Evolutionary conservation across 1,284 basidiomycete species (phyloP).

Genomic region (Sanguinoderma infundibulare): DNA sequence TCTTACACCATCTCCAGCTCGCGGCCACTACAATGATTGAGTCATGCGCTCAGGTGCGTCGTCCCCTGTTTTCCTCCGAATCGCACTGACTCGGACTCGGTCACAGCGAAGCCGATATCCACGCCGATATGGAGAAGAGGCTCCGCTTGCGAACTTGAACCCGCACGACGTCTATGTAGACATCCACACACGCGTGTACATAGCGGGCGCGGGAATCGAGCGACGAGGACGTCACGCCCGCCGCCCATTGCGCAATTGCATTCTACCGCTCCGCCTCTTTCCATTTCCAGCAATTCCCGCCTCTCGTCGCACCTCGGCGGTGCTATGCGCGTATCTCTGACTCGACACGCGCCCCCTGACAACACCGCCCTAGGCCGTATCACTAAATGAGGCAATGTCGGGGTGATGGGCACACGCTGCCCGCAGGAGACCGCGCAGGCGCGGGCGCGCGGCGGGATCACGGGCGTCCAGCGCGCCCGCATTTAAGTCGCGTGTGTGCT

Average conservation of each 20-base stretch:
- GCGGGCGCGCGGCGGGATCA: conserved; percentile 4
- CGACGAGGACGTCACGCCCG: not conserved
- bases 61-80: not conserved
- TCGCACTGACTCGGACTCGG: not conserved
- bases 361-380: not conserved
- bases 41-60: conserved; percentile 53
- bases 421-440: not conserved
- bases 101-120: conserved; percentile 64
- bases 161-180: not conserved
- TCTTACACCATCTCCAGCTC: too few species aligned
- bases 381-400: conserved; percentile 5
- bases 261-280: not conserved
- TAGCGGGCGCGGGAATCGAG: too few species aligned
- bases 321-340: conserved; percentile 1
- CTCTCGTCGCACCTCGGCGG: not conserved
- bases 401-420: not conserved
- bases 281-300: not conserved
- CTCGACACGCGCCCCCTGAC: conserved; percentile 15
- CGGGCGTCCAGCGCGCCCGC: conserved; percentile 7
- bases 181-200: too few species aligned
- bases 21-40: too few species aligned
- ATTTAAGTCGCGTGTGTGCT: conserved; percentile 10
- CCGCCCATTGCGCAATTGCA: conserved; percentile 3
- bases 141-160: conserved; percentile 50
- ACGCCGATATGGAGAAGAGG: conserved; percentile 77